A percentile compares a stretch with the other conserved stretches of the same genome.
Evolutionary conservation across 345 rosid species (phyloP).

Genomic region (Laguncularia racemosa): DNA sequence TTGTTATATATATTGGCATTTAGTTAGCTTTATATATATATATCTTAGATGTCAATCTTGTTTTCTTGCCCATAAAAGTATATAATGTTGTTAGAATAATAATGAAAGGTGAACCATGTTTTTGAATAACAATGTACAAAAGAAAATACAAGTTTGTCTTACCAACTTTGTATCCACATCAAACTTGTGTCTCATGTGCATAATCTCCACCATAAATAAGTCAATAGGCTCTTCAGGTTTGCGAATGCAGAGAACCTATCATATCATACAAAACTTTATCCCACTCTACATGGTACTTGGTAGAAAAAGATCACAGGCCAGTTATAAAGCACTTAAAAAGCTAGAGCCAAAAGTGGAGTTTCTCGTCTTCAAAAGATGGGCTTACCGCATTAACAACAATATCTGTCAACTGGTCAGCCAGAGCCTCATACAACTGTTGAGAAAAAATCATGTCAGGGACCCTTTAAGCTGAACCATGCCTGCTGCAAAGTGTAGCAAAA

Average conservation of each 20-base stretch:
- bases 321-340: conserved; percentile 1
- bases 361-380: conserved; percentile 4
- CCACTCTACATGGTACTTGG: not conserved
- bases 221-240: conserved; percentile 88
- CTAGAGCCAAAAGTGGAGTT: not conserved
- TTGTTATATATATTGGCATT: too few relatives aligned
- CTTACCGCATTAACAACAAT: conserved; percentile 81
- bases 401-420: conserved; percentile 94
- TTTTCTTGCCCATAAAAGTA: not conserved
- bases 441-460: conserved; percentile 4
- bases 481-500: not conserved
- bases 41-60: not conserved
- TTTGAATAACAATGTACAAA: not conserved
- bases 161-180: conserved; percentile 95
- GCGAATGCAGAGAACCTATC: conserved; percentile 78
- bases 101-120: not conserved
- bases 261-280: conserved; percentile 11
- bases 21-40: too few relatives aligned
- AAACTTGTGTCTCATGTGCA: conserved; percentile 99
- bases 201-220: conserved; percentile 97
- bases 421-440: conserved; percentile 67
- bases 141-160: conserved; percentile 11
- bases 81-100: not conserved
- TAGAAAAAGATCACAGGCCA: too few relatives aligned
- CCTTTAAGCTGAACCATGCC: too few relatives aligned